Base-by-base conservation (phyloP, 2,329 filamentous ascomycete species). In the Hirsutella thompsonii region DNA sequence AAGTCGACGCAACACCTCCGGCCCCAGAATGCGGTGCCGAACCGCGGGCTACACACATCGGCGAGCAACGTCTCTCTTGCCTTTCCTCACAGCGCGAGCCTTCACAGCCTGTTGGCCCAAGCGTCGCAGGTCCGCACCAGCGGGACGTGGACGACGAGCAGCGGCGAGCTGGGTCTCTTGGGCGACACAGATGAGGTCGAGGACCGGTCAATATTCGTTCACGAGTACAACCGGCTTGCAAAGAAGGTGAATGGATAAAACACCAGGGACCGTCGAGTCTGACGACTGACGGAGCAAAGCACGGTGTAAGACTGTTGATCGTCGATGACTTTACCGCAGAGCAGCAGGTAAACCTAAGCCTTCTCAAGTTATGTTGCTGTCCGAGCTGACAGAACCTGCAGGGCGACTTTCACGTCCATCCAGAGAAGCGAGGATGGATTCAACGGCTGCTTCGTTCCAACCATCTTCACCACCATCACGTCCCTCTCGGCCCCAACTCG, bases 221-320 rank as follows among this genome's bases (percentile, higher is more conserved):
- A 67, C 8, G 72, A 79, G 48, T 82, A 79, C 55, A 81, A 81
- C 52, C 61, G 66, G 4, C 54, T 81, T 5, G 77, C 78, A 3
- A 67, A 63, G 42, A 74, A 74, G 67, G 76, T 78, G 45, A 16
- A 21, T 29, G 1, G 8, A 5, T 6, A 4, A 5, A 16, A 11
- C 6, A 8, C 14, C 14, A 10, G 5, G 11, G 4, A 14, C 5
- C 1, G 8, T 34, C 5, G 9, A 14, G 9, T n/a, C 9, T 20
- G 14, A 5, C 34, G 34, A 18, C 42, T 46, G 23, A 48, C 37
- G 13, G 10, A 26, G 36, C 20, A 44, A 37, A 80, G 76, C 64
- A 79, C 55, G 72, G 72, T 14, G 61, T 81, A 36, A 65, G 66
- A 13, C 47, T 52, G 4, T 44, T 71, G 20, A 50, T 60, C 1